Evolutionary conservation across 2,329 filamentous ascomycete genomes (phyloP), one percentile per base, ranked within the genome.

Genomic region (Fusarium compactum): DNA sequence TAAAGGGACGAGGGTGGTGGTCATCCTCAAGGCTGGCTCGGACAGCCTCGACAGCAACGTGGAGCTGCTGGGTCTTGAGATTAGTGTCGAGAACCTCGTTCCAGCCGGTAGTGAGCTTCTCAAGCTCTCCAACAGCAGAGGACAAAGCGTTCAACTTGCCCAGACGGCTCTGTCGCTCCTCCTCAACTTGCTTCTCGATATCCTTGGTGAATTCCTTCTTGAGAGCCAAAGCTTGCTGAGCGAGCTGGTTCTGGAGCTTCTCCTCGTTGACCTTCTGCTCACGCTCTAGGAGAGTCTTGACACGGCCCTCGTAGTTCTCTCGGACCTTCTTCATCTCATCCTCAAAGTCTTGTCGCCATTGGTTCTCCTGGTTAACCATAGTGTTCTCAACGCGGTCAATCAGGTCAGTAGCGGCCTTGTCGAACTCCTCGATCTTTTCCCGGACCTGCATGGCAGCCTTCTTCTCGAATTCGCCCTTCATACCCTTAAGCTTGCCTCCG

Each of bases 1-100:
- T 89, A 80, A 99, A 99, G 6, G 96, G 96, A 44, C 89, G 88
- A 22, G 95, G 92, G 74, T 90, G 87, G 15, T 77, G 74, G 15
- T 91, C 87, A 70, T 91, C 91, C 77, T 94, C 91, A 24, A 98
- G 88, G 53, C 91, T 93, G 62, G 93, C 90, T 72, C 93, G 92
- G 54, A 98, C 94, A 41, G 95, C 94, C 79, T 99, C 96, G 30
- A 98, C 92, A 22, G 96, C 96, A 38, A 99, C 94, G 78, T 98
- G 94, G 29, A 99, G 90, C 82, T 98, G 95, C 82, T 99, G 96
- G 1, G 96, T 98, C 81, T 93, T 92, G 69, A 98, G 88, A 82
- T 96, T 98, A 65, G 89, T 86, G 78, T 98, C 94, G 24, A 99
- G 90, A 40, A 98, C 93, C 43, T 90, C 89, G 81, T 95, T 97